Evolutionary conservation across 1,284 basidiomycete genomes (phyloP).

Genomic region (Lentinus polychrous): DNA sequence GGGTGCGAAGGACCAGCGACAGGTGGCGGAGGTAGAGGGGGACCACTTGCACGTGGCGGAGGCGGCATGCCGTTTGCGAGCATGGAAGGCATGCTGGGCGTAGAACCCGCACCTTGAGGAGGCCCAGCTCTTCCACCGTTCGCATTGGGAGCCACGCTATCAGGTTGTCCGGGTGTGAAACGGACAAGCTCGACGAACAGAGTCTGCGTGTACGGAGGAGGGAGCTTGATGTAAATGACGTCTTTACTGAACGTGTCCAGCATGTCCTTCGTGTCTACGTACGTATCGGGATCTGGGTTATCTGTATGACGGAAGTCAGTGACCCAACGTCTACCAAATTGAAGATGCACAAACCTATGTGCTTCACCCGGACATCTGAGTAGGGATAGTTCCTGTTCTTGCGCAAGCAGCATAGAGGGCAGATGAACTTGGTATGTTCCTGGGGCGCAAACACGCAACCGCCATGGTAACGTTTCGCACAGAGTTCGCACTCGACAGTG

Average conservation of each 20-base stretch:
- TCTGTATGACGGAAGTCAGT: conserved; percentile 26
- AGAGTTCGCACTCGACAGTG: conserved; percentile 59
- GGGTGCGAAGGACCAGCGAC: conserved; percentile 16
- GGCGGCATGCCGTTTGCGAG: conserved; percentile 20
- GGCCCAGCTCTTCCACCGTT: conserved; percentile 8
- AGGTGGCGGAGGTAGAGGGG: not conserved
- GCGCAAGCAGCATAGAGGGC: conserved; percentile 68
- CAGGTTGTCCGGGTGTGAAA: conserved; percentile 47
- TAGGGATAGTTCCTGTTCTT: conserved; percentile 63
- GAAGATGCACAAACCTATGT: conserved; percentile 42
- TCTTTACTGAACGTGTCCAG: conserved; percentile 67
- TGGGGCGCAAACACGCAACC: conserved; percentile 57
- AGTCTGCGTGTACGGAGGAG: conserved; percentile 55
- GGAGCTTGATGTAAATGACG: conserved; percentile 59
- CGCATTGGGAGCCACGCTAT: conserved; percentile 20
- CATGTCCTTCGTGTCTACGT: conserved; percentile 67
- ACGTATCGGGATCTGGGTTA: conserved; percentile 42
- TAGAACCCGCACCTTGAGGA: conserved; percentile 7
- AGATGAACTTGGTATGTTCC: conserved; percentile 40
- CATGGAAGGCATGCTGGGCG: conserved; percentile 26
- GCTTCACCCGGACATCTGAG: conserved; percentile 66
- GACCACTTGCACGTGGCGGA: not conserved
- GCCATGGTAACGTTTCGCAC: conserved; percentile 61
- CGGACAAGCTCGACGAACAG: conserved; percentile 69
- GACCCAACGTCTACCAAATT: conserved; percentile 9